These are phyloP conservation scores for Pluteus cervinus DNA, from an alignment of 768 basidiomycete genomes.

Conservation along the genomic window DNA sequence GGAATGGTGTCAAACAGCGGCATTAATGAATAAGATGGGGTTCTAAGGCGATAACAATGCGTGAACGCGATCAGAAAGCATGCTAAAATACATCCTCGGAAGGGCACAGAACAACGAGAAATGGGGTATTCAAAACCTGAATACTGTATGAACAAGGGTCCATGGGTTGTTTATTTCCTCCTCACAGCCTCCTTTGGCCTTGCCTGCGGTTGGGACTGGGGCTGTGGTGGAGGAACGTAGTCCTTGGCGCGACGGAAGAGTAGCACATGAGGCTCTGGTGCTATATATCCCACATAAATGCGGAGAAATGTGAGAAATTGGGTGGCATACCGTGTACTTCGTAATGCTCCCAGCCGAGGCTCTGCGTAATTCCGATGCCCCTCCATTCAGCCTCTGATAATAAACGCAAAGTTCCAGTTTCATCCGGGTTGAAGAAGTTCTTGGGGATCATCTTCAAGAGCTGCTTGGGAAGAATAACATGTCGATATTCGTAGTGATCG, in stretches of 20 bases:
- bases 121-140: conserved; percentile 1
- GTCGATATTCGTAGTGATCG: conserved; percentile 91
- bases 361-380: conserved; percentile 93
- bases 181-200: conserved; percentile 28
- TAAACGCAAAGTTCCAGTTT: conserved; percentile 72
- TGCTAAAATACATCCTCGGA: background rate
- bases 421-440: conserved; percentile 70
- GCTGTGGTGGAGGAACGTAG: conserved; percentile 49
- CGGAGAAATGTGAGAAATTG: conserved; percentile 2
- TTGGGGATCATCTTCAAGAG: conserved; percentile 93
- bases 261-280: conserved; percentile 90
- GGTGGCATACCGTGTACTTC: conserved; percentile 91
- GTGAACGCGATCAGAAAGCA: conserved; percentile 5
- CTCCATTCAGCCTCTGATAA: conserved; percentile 90
- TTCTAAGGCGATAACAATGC: conserved; percentile 1
- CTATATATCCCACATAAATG: conserved; percentile 28
- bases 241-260: conserved; percentile 83
- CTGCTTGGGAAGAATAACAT: conserved; percentile 94
- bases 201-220: no score
- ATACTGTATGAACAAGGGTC: background rate
- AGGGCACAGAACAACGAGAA: conserved; percentile 2
- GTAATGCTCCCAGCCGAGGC: conserved; percentile 95
- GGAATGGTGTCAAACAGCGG: background rate
- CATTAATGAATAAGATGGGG: background rate
- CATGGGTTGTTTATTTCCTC: conserved; percentile 30